Percentiles rank a stretch among this genome's conserved stretches.
These are phyloP conservation scores for Pueraria montana DNA, from an alignment of 306 rosid species.

Conservation along the genomic window DNA sequence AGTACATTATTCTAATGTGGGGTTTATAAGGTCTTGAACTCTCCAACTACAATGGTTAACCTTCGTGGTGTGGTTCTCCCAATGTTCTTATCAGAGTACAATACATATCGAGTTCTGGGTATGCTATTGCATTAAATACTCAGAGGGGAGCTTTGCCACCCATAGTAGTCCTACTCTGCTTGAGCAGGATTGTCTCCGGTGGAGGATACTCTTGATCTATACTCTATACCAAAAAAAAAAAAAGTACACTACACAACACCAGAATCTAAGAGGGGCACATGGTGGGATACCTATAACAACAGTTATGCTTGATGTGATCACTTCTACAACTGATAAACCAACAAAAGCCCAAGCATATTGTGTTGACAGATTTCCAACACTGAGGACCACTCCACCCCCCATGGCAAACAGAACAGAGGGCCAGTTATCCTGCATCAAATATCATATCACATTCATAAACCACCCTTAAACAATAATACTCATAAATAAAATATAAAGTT, in stretches of 20 bases:
- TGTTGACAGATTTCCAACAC: constrained; percentile 83
- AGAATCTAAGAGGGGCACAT: neutral
- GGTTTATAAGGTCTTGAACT: neutral
- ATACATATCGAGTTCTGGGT: too few species aligned
- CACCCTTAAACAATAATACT: neutral
- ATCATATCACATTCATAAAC: constrained; percentile 31
- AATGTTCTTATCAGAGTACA: neutral
- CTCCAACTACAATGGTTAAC: neutral
- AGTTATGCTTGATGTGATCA: constrained; percentile 80
- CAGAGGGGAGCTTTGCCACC: too few species aligned
- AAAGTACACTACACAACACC: neutral
- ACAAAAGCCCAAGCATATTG: constrained; percentile 95
- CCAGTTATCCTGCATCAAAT: constrained; percentile 76
- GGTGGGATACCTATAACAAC: constrained; percentile 81
- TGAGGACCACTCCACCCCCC: constrained; percentile 86
- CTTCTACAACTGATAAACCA: constrained; percentile 91
- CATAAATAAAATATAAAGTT: constrained; percentile 43
- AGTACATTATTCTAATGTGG: neutral
- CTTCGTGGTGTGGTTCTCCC: neutral
- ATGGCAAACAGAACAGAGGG: constrained; percentile 86
- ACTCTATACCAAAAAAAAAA: too few species aligned
- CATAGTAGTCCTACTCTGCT: too few species aligned
- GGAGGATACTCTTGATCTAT: too few species aligned
- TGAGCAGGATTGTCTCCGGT: too few species aligned
- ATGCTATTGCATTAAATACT: too few species aligned